Conservation (phyloP, 176 grass and related monocot species). For the Coix lacrymajobi region DNA sequence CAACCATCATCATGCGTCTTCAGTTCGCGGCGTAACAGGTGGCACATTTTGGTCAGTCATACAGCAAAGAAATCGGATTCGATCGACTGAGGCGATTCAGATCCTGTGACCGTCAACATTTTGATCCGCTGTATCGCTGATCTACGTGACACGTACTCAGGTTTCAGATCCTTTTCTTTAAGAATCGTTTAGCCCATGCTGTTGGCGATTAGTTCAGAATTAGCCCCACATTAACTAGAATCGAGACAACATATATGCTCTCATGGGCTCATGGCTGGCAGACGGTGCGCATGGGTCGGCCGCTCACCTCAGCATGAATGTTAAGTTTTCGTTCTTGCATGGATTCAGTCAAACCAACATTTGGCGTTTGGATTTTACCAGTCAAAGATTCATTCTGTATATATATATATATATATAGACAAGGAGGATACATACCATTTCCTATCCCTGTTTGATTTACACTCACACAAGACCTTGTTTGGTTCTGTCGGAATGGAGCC, state of each 20-base stretch:
- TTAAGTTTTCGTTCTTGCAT: background rate
- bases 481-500: no score
- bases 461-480: no score
- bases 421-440: slow-evolving; percentile 1
- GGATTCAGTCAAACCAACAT: slow-evolving; percentile 10
- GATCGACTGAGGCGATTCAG: slow-evolving; percentile 2
- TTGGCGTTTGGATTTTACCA: slow-evolving; percentile 11
- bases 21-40: background rate
- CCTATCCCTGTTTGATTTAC: slow-evolving; percentile 9
- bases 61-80: background rate
- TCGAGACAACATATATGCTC: slow-evolving; percentile 10
- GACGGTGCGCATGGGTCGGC: slow-evolving; percentile 36
- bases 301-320: background rate
- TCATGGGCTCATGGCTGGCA: background rate
- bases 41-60: background rate
- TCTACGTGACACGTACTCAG: slow-evolving; percentile 13
- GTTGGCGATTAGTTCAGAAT: slow-evolving; percentile 2
- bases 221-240: background rate
- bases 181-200: slow-evolving; percentile 11
- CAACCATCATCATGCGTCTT: background rate
- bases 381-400: slow-evolving; percentile 22
- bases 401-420: background rate
- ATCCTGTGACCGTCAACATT: slow-evolving; percentile 21
- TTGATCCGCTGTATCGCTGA: background rate
- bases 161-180: background rate